Percentiles rank a stretch among this genome's conserved stretches.
Conservation (phyloP, 2,329 filamentous ascomycete genomes). For the Leptographium galeiforme region DNA sequence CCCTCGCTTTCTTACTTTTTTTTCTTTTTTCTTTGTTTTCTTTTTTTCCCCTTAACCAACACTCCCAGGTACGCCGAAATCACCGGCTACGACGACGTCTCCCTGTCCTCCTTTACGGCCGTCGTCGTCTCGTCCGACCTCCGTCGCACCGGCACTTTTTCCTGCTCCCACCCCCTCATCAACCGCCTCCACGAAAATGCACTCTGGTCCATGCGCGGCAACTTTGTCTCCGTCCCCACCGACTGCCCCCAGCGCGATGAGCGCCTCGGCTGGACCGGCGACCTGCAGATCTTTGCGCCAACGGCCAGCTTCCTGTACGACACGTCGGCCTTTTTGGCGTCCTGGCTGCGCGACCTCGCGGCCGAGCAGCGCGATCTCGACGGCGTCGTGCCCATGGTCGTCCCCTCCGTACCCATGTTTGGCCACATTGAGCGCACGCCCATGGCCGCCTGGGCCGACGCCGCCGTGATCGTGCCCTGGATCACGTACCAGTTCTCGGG, state of each 20-base stretch:
- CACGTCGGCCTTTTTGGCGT: conserved; percentile 32
- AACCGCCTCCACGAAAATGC: conserved; percentile 43
- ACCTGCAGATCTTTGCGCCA: conserved; percentile 34
- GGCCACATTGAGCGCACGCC: not conserved
- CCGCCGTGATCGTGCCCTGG: conserved; percentile 17
- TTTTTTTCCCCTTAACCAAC: too few relatives aligned
- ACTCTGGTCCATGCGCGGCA: conserved; percentile 43
- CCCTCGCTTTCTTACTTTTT: conserved; percentile 13
- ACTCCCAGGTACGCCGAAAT: conserved; percentile 12
- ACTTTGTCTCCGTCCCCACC: conserved; percentile 43
- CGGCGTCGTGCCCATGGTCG: conserved; percentile 14
- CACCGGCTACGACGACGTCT: conserved; percentile 20
- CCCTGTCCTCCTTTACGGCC: not conserved
- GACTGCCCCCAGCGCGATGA: conserved; percentile 46
- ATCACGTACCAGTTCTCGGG: conserved; percentile 17
- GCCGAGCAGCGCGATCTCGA: conserved; percentile 9
- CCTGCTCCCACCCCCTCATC: conserved; percentile 35
- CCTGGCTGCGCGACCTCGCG: conserved; percentile 35
- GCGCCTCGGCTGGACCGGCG: conserved; percentile 39
- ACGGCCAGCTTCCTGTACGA: conserved; percentile 41
- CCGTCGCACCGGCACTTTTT: conserved; percentile 32
- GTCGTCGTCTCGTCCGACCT: conserved; percentile 36
- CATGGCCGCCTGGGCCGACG: conserved; percentile 17
- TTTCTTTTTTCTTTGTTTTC: too few relatives aligned
- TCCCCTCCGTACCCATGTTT: conserved; percentile 5